phyloP scores from a whole-genome alignment of 768 basidiomycete species.

The Terana coerulea region DNA sequence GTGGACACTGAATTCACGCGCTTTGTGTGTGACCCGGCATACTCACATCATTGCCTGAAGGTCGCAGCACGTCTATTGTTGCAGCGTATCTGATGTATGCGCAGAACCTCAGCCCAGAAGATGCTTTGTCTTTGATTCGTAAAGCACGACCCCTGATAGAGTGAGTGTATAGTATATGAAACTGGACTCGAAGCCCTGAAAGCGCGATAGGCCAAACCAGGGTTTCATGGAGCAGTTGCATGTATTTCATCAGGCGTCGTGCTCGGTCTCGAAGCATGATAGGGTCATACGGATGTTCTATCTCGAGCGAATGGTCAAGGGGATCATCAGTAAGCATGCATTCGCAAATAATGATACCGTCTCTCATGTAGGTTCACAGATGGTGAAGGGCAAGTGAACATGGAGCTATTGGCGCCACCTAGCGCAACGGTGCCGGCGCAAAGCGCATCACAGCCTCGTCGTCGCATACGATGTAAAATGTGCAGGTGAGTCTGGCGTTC shows the following conservation, averaged over 20 bases:
- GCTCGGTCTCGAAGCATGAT: constrained; percentile 61
- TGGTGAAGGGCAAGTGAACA: constrained; percentile 68
- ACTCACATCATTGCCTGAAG: constrained; percentile 31
- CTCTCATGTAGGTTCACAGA: constrained; percentile 37
- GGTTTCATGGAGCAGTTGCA: constrained; percentile 80
- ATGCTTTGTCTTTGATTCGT: constrained; percentile 67
- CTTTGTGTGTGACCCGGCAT: background rate
- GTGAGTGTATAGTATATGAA: constrained; percentile 45
- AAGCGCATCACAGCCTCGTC: constrained; percentile 31
- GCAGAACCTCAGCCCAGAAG: constrained; percentile 47
- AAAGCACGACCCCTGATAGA: constrained; percentile 63
- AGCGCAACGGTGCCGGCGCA: too few species aligned
- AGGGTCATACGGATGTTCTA: constrained; percentile 80
- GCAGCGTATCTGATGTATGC: constrained; percentile 88
- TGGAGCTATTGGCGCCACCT: constrained; percentile 73
- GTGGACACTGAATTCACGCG: constrained; percentile 25
- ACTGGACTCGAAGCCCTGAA: background rate
- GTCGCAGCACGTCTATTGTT: constrained; percentile 80
- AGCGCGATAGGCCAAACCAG: constrained; percentile 80
- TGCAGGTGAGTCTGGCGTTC: constrained; percentile 58
- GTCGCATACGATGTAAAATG: constrained; percentile 88
- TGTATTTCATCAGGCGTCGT: constrained; percentile 71
- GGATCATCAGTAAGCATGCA: constrained; percentile 68
- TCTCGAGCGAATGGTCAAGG: constrained; percentile 67
- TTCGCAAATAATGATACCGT: constrained; percentile 9